Base-by-base conservation (phyloP, 192 early-diverging fungal genomes). In the Obelidium mucronatum region DNA sequence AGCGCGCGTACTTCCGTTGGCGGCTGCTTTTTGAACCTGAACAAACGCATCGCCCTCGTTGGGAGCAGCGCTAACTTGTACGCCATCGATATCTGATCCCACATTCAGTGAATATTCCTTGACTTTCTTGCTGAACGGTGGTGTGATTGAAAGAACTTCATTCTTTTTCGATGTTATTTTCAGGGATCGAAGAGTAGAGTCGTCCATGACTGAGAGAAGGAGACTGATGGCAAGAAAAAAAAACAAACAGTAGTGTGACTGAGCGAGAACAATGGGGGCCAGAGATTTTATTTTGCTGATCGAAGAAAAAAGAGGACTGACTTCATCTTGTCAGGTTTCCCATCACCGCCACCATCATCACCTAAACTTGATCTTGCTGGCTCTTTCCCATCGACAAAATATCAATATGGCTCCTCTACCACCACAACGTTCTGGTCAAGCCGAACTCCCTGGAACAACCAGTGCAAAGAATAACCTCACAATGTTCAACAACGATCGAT, bases 41-140 rank as follows among this genome's bases (percentile, higher is more conserved):
- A 53, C 40, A 54, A 85, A 88, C 1, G 79, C 83, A 55, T 88
- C 86, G 1, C 73, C 37, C 53, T 88, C 84, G 40, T 68, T 84
- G 30, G 79, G 39, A 17, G 36, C 40, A 2, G 86, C 79, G 30
- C 67, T 71, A 15, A 88, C 54, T 42, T 33, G 26, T 5, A 88
- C 60, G 59, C 80, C 75, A 17, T 68, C 74, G 19, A 73, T 62
- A 40, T 83, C 80, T 11, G 75, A 75, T 17, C 54, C 70, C 2
- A 82, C 82, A 11, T 30, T 11, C 13, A 42, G 35, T 4, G 36
- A n/a, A 51, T 85, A 88, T 24, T 52, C 33, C 53, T 79, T 79
- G 4, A 77, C 51, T 2, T 30, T 33, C 28, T 61, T 42, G 26
- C 30, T 22, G 54, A 88, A 88, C 6, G 76, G 3, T 5, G 84